Evolutionary conservation across 2,329 filamentous ascomycete species (phyloP), one percentile per base, ranked within the genome.

Genomic region (Keithomyces neogunnii): DNA sequence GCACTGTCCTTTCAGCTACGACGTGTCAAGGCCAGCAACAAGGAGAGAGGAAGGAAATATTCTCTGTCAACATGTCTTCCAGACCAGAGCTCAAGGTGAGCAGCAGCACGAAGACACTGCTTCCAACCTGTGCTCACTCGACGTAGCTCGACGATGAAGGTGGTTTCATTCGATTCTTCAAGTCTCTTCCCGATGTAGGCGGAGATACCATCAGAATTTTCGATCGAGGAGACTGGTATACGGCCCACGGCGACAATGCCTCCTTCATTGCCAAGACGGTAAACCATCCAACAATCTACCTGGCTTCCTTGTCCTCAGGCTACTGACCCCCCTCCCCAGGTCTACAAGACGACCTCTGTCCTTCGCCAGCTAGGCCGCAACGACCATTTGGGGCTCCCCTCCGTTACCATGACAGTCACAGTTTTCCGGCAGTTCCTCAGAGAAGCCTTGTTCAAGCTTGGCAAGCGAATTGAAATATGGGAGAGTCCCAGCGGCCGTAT

Each of bases 321-420:
- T 47, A 6, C 54, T 45, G 48, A 48, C 35, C 7, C 7, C n/a
- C 29, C 19, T 19, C 1, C 26, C 29, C 50, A 88, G 84, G 87
- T 97, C 53, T 99, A 99, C 79, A 96, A 96, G 73, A 97, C 93
- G 4, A 97, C 91, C 2, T 96, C 93, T 0, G 93, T 99, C 13
- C 80, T 99, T 28, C 84, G 92, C 59, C 90, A 93, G 60, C 80
- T 99, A 28, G 93, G 93, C 55, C 84, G 85, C 61, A 88, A 82
- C 68, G 87, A 90, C 64, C 83, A 88, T 54, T 88, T 86, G n/a
- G 86, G 87, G 46, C 79, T 99, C 2, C 82, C 90, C 5, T 99
- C 93, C 2, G 93, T 99, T 40, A 96, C 93, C 2, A 89, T 99
- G 83, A 93, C 91, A 47, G 77, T 90, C 52, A 97, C 92, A 3